Conservation (phyloP, 2,329 filamentous ascomycete species). For the Cladobotryum protrusum region DNA sequence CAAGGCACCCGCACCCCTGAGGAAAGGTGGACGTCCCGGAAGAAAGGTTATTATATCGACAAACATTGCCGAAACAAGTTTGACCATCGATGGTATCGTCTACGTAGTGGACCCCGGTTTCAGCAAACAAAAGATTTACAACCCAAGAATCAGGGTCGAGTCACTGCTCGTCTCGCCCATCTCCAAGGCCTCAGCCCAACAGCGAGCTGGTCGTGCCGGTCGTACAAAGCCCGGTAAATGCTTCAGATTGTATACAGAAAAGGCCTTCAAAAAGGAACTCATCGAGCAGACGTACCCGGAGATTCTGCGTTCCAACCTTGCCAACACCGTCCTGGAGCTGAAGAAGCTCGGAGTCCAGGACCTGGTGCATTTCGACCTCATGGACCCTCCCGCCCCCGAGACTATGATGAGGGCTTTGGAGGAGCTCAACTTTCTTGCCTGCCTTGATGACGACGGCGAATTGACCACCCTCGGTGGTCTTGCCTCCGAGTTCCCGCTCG, state of each 20-base stretch:
- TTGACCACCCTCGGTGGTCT: slow-evolving; percentile 78
- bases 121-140: slow-evolving; percentile 99
- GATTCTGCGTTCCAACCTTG: slow-evolving; percentile 87
- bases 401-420: slow-evolving; percentile 97
- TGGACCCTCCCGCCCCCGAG: slow-evolving; percentile 96
- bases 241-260: slow-evolving; percentile 93
- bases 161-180: slow-evolving; percentile 96
- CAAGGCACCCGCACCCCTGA: slow-evolving; percentile 67
- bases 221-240: slow-evolving; percentile 98
- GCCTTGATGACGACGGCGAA: slow-evolving; percentile 92
- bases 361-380: slow-evolving; percentile 95
- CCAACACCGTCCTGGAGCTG: slow-evolving; percentile 89
- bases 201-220: slow-evolving; percentile 96
- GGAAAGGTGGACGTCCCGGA: slow-evolving; percentile 75
- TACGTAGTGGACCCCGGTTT: slow-evolving; percentile 99
- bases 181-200: slow-evolving; percentile 93
- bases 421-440: slow-evolving; percentile 95
- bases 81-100: slow-evolving; percentile 98
- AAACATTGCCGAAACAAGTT: slow-evolving; percentile 94
- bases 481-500: slow-evolving; percentile 91
- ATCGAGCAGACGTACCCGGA: slow-evolving; percentile 97
- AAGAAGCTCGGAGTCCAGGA: slow-evolving; percentile 97
- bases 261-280: slow-evolving; percentile 93
- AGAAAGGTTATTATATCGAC: slow-evolving; percentile 91
- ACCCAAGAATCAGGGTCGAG: slow-evolving; percentile 91